These are phyloP conservation scores for Apiospora aurea DNA, from an alignment of 2,329 filamentous ascomycete genomes.

Conservation along the genomic window DNA sequence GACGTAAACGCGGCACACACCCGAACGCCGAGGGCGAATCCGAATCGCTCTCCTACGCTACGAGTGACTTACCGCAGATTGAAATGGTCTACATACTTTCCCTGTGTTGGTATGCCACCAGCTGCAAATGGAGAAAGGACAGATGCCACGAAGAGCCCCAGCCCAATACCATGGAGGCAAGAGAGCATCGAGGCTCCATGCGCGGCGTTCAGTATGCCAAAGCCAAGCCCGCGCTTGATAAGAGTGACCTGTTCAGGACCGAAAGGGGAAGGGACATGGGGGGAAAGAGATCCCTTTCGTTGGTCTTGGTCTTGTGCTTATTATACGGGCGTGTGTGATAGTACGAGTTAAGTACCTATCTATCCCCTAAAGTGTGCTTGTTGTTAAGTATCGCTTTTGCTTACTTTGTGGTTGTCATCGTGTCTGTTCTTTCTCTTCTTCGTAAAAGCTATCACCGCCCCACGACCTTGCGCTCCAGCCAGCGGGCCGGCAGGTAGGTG, in stretches of 20 bases:
- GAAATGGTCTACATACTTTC: neutral
- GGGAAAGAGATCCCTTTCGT: neutral
- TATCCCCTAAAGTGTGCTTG: neutral
- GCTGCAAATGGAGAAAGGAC: neutral
- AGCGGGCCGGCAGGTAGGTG: constrained; percentile 55
- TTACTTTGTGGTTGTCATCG: neutral
- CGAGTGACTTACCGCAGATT: neutral
- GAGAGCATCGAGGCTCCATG: neutral
- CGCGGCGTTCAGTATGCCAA: neutral
- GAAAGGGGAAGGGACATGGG: constrained; percentile 10
- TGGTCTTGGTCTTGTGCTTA: neutral
- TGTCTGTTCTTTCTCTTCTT: neutral
- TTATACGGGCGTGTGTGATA: constrained; percentile 16
- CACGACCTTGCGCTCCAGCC: constrained; percentile 54
- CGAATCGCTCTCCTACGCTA: neutral
- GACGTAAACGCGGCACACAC: neutral
- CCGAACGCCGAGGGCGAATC: neutral
- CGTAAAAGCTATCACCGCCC: constrained; percentile 43
- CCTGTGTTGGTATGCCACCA: neutral
- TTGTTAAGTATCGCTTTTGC: neutral
- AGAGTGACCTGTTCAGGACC: constrained; percentile 6
- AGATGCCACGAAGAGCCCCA: neutral
- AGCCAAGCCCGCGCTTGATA: no score
- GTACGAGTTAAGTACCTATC: constrained; percentile 19
- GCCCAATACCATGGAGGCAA: neutral